Base-by-base conservation (phyloP, 768 basidiomycete species). In the Pulveroboletus sp. region DNA sequence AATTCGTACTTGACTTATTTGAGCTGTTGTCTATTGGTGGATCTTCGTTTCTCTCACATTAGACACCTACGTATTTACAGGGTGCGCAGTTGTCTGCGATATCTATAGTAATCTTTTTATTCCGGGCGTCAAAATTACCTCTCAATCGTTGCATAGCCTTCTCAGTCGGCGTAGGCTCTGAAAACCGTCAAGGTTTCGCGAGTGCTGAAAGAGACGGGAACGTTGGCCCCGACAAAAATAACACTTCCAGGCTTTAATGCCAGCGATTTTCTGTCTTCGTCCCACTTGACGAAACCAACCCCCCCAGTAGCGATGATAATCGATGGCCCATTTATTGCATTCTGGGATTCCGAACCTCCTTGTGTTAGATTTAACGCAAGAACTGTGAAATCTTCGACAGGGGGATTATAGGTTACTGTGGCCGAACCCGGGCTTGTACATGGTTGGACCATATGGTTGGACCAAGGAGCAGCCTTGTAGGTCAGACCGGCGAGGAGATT, bases 371-470 rank as follows among this genome's bases (percentile, higher is more conserved):
- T 72, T 7, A 83, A 72, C 28, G 79, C 77, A 14, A 94, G 73
- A 15, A 99, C 93, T 3, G 88, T 84, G 70, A 99, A 98, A 66
- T 98, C 96, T 31, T 84, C 83, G 58, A 94, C 86, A 0, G 96
- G 93, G 6, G 96, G 95, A 61, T 96, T 80, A 69, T 96, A 98
- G 17, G 91, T 71, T 18, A 73, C 71, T 6, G 78, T 64, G n/a
- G 50, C 36, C 15, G 74, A 66, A 26, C 62, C 51, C 9, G 63
- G 56, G 70, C 84, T 88, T 0, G 69, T 56, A 4, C 66, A 69
- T 2, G 92, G 86, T 17, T 70, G 56, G 49, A 97, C 83, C 51
- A 83, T 68, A 62, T 96, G 93, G 43, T 80, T 79, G 8, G 76
- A 70, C 10, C 86, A 79, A 12, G 79, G 76, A 2, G 83, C 82